phyloP scores from a whole-genome alignment of 306 rosid species.

The Nissolia schottii region DNA sequence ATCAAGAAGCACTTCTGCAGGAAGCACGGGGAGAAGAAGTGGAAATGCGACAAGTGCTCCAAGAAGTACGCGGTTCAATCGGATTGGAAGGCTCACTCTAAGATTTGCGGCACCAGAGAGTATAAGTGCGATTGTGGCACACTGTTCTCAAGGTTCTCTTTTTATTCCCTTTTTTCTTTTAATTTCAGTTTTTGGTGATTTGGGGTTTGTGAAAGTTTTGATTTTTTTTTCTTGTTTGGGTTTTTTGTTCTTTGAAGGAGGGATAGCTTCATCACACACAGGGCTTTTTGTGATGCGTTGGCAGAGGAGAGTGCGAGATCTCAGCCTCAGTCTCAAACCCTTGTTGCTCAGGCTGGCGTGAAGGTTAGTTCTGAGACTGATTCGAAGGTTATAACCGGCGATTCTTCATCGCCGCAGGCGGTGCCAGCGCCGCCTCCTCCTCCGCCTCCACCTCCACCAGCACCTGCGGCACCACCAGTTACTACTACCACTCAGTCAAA shows the following conservation, averaged over 20 bases:
- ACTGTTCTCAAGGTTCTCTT: conserved; percentile 56
- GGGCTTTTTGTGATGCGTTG: conserved; percentile 85
- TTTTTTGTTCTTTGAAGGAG: conserved; percentile 44
- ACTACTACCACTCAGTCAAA: conserved; percentile 31
- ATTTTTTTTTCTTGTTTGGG: conserved; percentile 9
- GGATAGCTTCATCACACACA: conserved; percentile 81
- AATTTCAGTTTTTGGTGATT: not conserved
- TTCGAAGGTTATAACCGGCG: conserved; percentile 22
- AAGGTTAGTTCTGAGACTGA: conserved; percentile 35
- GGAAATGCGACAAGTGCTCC: conserved; percentile 81
- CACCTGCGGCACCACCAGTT: conserved; percentile 12
- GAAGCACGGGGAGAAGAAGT: conserved; percentile 84
- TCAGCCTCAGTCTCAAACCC: conserved; percentile 25
- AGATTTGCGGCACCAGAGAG: conserved; percentile 78
- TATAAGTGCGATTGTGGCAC: conserved; percentile 88
- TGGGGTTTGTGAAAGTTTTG: conserved; percentile 24
- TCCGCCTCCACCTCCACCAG: not conserved
- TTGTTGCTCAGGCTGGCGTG: conserved; percentile 7
- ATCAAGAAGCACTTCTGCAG: conserved; percentile 81
- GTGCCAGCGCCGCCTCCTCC: conserved; percentile 1
- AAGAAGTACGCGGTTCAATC: conserved; percentile 88
- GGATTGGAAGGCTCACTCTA: conserved; percentile 86
- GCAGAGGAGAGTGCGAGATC: conserved; percentile 66
- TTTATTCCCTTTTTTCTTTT: not conserved
- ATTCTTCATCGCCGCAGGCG: conserved; percentile 32